phyloP scores from a whole-genome alignment of 2,329 filamentous ascomycete genomes.

The Aspergillus sp. region DNA sequence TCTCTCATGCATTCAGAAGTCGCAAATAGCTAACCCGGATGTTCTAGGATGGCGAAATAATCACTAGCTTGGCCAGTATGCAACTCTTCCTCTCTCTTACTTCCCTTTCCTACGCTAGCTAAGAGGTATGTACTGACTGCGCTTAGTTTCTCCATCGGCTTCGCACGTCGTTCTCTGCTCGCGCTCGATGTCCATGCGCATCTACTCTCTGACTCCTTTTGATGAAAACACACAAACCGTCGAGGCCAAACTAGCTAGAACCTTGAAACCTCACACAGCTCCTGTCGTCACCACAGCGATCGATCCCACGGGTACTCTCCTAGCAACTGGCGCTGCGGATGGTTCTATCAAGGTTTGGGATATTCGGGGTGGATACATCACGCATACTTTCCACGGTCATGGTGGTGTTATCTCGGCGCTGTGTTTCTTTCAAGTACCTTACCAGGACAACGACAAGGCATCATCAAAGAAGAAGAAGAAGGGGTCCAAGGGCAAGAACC shows the following conservation, averaged over 20 bases:
- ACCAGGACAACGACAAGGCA: slow-evolving; percentile 43
- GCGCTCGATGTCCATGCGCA: slow-evolving; percentile 91
- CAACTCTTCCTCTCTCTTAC: slow-evolving; percentile 8
- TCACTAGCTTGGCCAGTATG: slow-evolving; percentile 49
- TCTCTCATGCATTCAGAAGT: slow-evolving; percentile 17
- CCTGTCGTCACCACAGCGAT: slow-evolving; percentile 85
- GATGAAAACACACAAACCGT: slow-evolving; percentile 58
- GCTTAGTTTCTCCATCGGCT: slow-evolving; percentile 76
- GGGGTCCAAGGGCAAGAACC: slow-evolving; percentile 36
- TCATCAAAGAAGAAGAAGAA: slow-evolving; percentile 48
- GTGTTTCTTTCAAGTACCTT: slow-evolving; percentile 79
- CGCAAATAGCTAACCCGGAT: slow-evolving; percentile 18
- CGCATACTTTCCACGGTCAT: slow-evolving; percentile 92
- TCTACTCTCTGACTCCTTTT: slow-evolving; percentile 71
- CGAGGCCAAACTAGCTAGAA: slow-evolving; percentile 69
- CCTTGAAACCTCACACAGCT: slow-evolving; percentile 84
- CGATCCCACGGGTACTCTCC: slow-evolving; percentile 81
- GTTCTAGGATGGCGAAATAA: slow-evolving; percentile 63
- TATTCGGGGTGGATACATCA: slow-evolving; percentile 83
- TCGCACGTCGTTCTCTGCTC: slow-evolving; percentile 91
- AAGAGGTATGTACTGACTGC: neutral
- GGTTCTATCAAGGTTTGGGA: slow-evolving; percentile 97
- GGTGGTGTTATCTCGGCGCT: slow-evolving; percentile 88
- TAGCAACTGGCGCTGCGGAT: slow-evolving; percentile 91
- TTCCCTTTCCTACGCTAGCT: neutral